phyloP scores from a whole-genome alignment of 192 early-diverging fungal genomes.

The Piromyces finnis region DNA sequence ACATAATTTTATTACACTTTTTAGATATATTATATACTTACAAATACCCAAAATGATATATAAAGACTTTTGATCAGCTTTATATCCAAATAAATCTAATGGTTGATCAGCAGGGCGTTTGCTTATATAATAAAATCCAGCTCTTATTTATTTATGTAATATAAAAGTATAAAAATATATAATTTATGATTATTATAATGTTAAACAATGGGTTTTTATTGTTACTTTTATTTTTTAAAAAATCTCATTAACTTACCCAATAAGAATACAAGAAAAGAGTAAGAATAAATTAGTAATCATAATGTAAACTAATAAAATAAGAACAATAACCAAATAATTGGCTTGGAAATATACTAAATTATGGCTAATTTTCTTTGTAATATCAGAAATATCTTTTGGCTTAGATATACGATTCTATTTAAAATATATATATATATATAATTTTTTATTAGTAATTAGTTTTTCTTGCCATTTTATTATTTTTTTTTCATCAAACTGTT shows the following conservation, averaged over 20 bases:
- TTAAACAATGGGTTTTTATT: too few relatives aligned
- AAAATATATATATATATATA: not conserved
- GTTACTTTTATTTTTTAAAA: too few relatives aligned
- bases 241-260: not conserved
- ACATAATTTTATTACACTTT: too few relatives aligned
- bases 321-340: not conserved
- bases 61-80: not conserved
- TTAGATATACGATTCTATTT: not conserved
- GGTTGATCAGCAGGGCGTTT: not conserved
- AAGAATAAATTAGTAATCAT: not conserved
- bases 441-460: not conserved
- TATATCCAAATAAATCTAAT: not conserved
- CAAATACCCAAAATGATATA: not conserved
- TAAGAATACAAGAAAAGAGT: not conserved
- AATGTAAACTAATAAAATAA: not conserved
- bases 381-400: not conserved
- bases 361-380: not conserved
- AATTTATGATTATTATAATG: too few relatives aligned
- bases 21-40: too few relatives aligned
- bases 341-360: not conserved
- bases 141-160: not conserved
- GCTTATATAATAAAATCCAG: not conserved
- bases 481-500: too few relatives aligned
- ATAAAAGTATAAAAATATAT: too few relatives aligned
- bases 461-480: too few relatives aligned